These are phyloP conservation scores for Boletus rubroflammeus DNA, from an alignment of 768 basidiomycete species.

Conservation along the genomic window DNA sequence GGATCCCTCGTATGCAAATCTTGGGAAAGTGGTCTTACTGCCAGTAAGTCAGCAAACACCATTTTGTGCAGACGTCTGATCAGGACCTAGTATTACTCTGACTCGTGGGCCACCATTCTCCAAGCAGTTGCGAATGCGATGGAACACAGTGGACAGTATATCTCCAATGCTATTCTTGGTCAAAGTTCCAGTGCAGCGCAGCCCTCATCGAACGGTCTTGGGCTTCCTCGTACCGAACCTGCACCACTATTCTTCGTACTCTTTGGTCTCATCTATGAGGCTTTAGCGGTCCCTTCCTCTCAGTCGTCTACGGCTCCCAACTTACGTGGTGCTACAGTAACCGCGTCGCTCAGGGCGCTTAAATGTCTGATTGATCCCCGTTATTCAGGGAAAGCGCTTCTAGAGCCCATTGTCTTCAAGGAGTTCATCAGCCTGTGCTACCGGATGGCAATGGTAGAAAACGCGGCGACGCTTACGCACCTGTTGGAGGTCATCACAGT, in stretches of 20 bases:
- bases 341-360: conserved; percentile 70
- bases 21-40: conserved; percentile 86
- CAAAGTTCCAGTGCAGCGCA: conserved; percentile 26
- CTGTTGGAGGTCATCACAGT: conserved; percentile 65
- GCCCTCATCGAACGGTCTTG: conserved; percentile 20
- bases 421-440: conserved; percentile 88
- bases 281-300: conserved; percentile 62
- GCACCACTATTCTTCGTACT: conserved; percentile 81
- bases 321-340: conserved; percentile 44
- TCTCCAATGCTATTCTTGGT: conserved; percentile 82
- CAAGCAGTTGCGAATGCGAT: conserved; percentile 83
- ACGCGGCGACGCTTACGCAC: conserved; percentile 64
- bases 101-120: conserved; percentile 78
- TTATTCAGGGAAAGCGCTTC: conserved; percentile 76
- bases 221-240: conserved; percentile 49
- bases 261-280: conserved; percentile 94
- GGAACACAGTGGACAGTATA: conserved; percentile 60
- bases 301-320: conserved; percentile 47
- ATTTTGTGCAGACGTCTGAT: not conserved
- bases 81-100: conserved; percentile 71
- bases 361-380: conserved; percentile 76
- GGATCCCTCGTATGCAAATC: conserved; percentile 80
- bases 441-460: conserved; percentile 85
- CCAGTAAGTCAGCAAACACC: conserved; percentile 56
- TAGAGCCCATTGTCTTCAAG: conserved; percentile 81